Base-by-base conservation (phyloP, 129 eudicot species). In the Arctium lappa region DNA sequence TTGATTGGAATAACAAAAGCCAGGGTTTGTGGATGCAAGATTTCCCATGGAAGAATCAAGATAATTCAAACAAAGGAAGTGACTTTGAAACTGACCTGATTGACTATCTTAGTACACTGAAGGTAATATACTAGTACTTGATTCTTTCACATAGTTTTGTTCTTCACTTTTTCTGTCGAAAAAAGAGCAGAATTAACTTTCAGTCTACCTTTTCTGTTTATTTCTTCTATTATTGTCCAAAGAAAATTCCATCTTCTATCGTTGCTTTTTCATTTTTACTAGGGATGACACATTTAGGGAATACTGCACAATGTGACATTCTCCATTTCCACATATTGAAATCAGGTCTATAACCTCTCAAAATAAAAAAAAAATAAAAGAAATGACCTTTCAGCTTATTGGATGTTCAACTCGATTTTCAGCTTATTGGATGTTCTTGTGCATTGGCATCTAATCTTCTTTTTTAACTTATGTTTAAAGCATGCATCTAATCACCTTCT, bases 21-120 rank as follows among this genome's bases (percentile, higher is more conserved):
- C 99, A 95, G 69, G 99, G 98, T 44, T 80, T 93, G 79, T 95
- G 99, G 99, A 95, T 93, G 98, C 99, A 95, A 95, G 99, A 95
- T 90, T 95, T 95, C 73, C 99, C 98, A 6, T 95, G 94, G 98
- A 95, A 95, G 82, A 90, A 86, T 82, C 85, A 86, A 83, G 90
- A 86, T 68, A 56, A 16, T 82, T 30, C 81, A 48, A 86, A 86
- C 82, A 85, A 79, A 75, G 95, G 88, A 77, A 83, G 91, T 88
- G 89, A 73, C 33, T 95, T 95, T 88, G 99, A 95, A 84, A 86
- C 84, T 71, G 99, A 95, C 73, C 88, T 95, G 50, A 42, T 91
- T 72, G 98, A 91, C 77, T 95, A 95, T 82, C 92, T 95, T 32
- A 65, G 86, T 74, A 87, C 92, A 75, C 79, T 95, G 74, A 95